Evolutionary conservation across 192 early-diverging fungal species (phyloP).

Genomic region (Coemansia sp.): DNA sequence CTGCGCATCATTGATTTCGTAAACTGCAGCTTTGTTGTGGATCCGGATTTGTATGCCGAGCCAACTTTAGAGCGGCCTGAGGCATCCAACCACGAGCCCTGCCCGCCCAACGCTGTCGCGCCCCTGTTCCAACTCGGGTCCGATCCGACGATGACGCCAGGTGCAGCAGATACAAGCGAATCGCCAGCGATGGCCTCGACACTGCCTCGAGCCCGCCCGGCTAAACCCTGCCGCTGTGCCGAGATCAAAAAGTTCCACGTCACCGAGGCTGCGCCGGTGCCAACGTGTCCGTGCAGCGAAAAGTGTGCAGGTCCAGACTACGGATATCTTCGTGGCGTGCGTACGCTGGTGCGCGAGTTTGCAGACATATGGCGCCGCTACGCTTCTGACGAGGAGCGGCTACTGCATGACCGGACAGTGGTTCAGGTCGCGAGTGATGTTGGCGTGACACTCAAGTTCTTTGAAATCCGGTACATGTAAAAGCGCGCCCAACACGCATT

Average conservation of each 20-base stretch:
- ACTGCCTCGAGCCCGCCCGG: not conserved
- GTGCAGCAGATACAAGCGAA: not conserved
- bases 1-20: slow-evolving; percentile 98
- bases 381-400: slow-evolving; percentile 39
- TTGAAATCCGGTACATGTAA: slow-evolving; percentile 23
- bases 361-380: slow-evolving; percentile 55
- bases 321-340: slow-evolving; percentile 55
- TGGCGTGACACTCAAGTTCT: slow-evolving; percentile 34
- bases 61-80: slow-evolving; percentile 45
- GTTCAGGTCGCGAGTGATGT: slow-evolving; percentile 30
- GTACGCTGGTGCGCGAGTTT: slow-evolving; percentile 53
- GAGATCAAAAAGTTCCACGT: slow-evolving; percentile 18
- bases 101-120: slow-evolving; percentile 20
- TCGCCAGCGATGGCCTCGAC: not conserved
- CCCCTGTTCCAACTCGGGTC: slow-evolving; percentile 12
- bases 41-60: slow-evolving; percentile 51
- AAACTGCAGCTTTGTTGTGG: slow-evolving; percentile 71
- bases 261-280: slow-evolving; percentile 22
- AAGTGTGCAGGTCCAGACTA: slow-evolving; percentile 52
- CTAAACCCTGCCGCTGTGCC: not conserved
- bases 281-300: slow-evolving; percentile 32
- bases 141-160: slow-evolving; percentile 5
- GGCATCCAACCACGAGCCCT: slow-evolving; percentile 38
- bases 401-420: slow-evolving; percentile 27
- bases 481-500: too few species aligned